Percentiles rank a stretch among this genome's conserved stretches.
phyloP scores from a whole-genome alignment of 2,329 filamentous ascomycete genomes.

The Ophiosphaerella narmari region DNA sequence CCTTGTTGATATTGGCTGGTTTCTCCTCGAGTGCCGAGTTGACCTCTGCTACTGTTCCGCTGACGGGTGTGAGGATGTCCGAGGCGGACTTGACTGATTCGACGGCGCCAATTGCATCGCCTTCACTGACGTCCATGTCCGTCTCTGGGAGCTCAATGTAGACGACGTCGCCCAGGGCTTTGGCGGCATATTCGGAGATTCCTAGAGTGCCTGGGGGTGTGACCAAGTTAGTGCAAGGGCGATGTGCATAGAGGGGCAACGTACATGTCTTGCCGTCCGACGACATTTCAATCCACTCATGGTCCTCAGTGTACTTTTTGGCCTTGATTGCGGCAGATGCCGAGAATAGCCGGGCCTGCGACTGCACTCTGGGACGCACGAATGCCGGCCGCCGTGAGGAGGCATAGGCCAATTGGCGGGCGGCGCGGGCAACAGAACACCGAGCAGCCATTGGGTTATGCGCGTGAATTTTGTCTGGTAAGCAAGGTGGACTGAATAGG shows the following conservation, averaged over 20 bases:
- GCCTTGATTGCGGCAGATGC: slow-evolving; percentile 58
- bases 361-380: slow-evolving; percentile 32
- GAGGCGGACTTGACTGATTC: slow-evolving; percentile 99
- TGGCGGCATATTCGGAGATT: slow-evolving; percentile 88
- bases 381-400: slow-evolving; percentile 30
- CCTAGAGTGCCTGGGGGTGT: slow-evolving; percentile 65
- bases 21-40: slow-evolving; percentile 81
- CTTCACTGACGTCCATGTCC: slow-evolving; percentile 70
- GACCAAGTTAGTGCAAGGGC: slow-evolving; percentile 6
- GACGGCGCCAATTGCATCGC: slow-evolving; percentile 89
- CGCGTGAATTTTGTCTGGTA: background rate
- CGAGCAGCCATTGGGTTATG: slow-evolving; percentile 44
- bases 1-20: slow-evolving; percentile 85
- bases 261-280: slow-evolving; percentile 79
- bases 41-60: slow-evolving; percentile 73
- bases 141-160: slow-evolving; percentile 89
- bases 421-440: slow-evolving; percentile 37
- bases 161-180: slow-evolving; percentile 93
- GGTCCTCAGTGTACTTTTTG: slow-evolving; percentile 93
- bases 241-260: slow-evolving; percentile 5
- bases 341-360: slow-evolving; percentile 44
- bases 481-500: no score
- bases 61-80: slow-evolving; percentile 89
- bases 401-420: slow-evolving; percentile 41
- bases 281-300: slow-evolving; percentile 95